phyloP scores from a whole-genome alignment of 2,329 filamentous ascomycete genomes.

The Plenodomus tracheiphilus region DNA sequence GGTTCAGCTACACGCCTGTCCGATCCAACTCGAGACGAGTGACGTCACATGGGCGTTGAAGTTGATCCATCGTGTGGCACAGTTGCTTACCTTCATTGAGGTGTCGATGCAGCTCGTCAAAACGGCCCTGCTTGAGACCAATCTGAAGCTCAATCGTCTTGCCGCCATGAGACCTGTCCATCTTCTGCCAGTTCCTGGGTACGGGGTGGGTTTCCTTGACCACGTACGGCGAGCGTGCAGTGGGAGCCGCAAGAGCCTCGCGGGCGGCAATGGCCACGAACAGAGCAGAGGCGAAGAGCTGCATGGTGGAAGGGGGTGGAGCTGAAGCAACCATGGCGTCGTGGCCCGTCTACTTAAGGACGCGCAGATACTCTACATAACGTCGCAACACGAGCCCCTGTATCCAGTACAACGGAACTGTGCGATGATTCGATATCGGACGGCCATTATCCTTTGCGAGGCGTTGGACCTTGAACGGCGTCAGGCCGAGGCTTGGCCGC shows the following conservation, averaged over 20 bases:
- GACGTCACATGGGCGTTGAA: neutral
- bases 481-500: neutral
- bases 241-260: constrained; percentile 40
- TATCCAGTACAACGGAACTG: neutral
- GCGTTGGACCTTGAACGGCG: neutral
- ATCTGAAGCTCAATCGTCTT: constrained; percentile 60
- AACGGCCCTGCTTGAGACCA: constrained; percentile 61
- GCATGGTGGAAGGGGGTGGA: constrained; percentile 5
- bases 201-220: constrained; percentile 61
- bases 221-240: constrained; percentile 50
- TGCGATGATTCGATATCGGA: neutral
- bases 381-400: neutral
- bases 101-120: constrained; percentile 59
- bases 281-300: constrained; percentile 22
- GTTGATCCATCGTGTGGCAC: neutral
- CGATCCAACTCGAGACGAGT: neutral
- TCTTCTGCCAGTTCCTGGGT: constrained; percentile 55
- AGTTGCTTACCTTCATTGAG: constrained; percentile 52
- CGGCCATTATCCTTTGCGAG: neutral
- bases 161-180: constrained; percentile 52
- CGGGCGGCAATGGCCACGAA: constrained; percentile 33
- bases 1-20: too few species aligned
- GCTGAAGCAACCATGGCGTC: neutral
- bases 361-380: neutral
- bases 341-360: neutral